Evolutionary conservation across 2,329 filamentous ascomycete species (phyloP).

Genomic region (Beauveria rudraprayagi): DNA sequence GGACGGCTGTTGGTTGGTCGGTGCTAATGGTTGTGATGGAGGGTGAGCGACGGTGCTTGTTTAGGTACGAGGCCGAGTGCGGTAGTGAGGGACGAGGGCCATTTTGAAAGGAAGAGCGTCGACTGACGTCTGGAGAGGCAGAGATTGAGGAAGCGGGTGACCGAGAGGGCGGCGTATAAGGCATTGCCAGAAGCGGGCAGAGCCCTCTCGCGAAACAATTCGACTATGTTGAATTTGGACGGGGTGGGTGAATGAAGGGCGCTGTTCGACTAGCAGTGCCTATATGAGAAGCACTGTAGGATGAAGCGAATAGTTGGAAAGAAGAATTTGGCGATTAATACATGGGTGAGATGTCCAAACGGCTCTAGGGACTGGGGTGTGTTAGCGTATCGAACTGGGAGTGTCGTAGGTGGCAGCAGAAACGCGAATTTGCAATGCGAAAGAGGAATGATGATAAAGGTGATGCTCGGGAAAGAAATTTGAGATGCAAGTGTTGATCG

Average conservation of each 20-base stretch:
- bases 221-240: background rate
- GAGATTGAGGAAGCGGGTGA: conserved; percentile 53
- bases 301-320: background rate
- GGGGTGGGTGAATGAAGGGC: background rate
- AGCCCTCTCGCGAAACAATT: background rate
- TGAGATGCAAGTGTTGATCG: background rate
- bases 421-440: background rate
- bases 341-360: conserved; percentile 8
- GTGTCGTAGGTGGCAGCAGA: too few relatives aligned
- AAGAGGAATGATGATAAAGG: background rate
- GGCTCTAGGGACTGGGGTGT: conserved; percentile 7
- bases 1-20: conserved; percentile 40
- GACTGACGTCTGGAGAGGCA: conserved; percentile 48
- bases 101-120: conserved; percentile 49
- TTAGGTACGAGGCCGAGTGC: conserved; percentile 58
- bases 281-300: conserved; percentile 11
- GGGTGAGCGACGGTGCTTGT: conserved; percentile 52
- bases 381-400: background rate
- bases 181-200: conserved; percentile 50
- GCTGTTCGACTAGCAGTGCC: conserved; percentile 4
- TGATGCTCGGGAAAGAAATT: background rate
- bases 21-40: conserved; percentile 30
- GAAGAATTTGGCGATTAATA: background rate
- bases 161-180: conserved; percentile 74
- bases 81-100: conserved; percentile 47